These are phyloP conservation scores for Candida railenensis DNA, from an alignment of 805 yeast species.

Conservation along the genomic window DNA sequence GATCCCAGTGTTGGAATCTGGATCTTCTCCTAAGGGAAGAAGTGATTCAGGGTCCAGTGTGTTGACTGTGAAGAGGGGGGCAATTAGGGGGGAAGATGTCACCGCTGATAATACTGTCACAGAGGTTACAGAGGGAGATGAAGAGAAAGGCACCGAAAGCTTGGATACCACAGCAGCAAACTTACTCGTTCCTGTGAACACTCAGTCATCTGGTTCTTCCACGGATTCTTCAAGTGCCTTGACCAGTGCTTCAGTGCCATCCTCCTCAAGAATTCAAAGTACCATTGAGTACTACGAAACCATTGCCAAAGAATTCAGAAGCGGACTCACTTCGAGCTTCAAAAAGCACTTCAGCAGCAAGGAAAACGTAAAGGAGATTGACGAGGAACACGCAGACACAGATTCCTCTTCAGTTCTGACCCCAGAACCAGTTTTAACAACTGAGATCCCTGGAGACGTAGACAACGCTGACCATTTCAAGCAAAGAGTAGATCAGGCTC, in stretches of 20 bases:
- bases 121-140: neutral
- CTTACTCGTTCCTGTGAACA: neutral
- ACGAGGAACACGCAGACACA: neutral
- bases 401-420: neutral
- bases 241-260: neutral
- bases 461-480: neutral
- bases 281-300: constrained; percentile 2
- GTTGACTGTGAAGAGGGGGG: neutral
- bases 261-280: neutral
- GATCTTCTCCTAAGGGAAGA: neutral
- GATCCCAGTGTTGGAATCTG: constrained; percentile 12
- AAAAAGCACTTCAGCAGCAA: neutral
- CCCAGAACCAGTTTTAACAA: neutral
- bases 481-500: neutral
- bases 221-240: neutral
- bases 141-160: neutral
- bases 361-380: neutral
- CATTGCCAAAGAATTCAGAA: constrained; percentile 1
- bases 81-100: neutral
- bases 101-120: neutral
- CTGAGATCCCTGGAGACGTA: neutral
- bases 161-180: neutral
- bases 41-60: neutral
- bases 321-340: constrained; percentile 1
- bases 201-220: neutral